A percentile compares a stretch with the other conserved stretches of the same genome.
phyloP scores from a whole-genome alignment of 768 basidiomycete species.

The Cystobasidium tubakii region DNA sequence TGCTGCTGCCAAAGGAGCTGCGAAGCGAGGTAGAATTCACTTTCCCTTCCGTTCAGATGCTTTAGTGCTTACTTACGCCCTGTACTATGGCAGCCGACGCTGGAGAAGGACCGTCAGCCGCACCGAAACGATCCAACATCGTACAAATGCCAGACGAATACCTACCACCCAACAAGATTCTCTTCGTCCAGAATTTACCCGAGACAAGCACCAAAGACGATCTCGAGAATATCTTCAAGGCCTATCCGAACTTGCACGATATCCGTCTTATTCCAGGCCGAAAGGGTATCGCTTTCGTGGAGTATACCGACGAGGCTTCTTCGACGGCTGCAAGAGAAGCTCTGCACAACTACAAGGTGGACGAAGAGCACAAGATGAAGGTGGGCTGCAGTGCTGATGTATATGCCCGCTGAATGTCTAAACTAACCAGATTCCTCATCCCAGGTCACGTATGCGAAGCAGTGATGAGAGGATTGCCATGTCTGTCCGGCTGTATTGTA shows the following conservation, averaged over 20 bases:
- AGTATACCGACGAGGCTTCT: slow-evolving; percentile 86
- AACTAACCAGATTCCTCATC: slow-evolving; percentile 75
- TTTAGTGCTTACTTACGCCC: neutral
- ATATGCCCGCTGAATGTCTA: slow-evolving; percentile 52
- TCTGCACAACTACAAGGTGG: slow-evolving; percentile 88
- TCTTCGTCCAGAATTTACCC: slow-evolving; percentile 94
- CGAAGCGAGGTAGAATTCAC: slow-evolving; percentile 60
- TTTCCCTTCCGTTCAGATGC: neutral
- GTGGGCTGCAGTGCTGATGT: slow-evolving; percentile 49
- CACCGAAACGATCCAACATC: slow-evolving; percentile 55
- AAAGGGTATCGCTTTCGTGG: slow-evolving; percentile 96
- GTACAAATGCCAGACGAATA: slow-evolving; percentile 97
- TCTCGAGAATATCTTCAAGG: slow-evolving; percentile 81
- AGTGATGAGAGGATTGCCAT: slow-evolving; percentile 1
- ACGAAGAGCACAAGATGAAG: slow-evolving; percentile 88
- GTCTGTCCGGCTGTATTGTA: neutral
- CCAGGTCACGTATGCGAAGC: slow-evolving; percentile 32
- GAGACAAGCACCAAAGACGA: slow-evolving; percentile 88
- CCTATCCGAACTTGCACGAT: slow-evolving; percentile 94
- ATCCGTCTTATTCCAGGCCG: slow-evolving; percentile 97
- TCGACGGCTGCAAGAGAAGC: slow-evolving; percentile 90
- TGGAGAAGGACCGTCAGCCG: slow-evolving; percentile 62
- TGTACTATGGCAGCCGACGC: neutral
- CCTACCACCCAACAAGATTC: slow-evolving; percentile 95
- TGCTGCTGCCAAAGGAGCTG: slow-evolving; percentile 69